phyloP scores from a whole-genome alignment of 306 rosid species.

The Psophocarpus tetragonolobus region DNA sequence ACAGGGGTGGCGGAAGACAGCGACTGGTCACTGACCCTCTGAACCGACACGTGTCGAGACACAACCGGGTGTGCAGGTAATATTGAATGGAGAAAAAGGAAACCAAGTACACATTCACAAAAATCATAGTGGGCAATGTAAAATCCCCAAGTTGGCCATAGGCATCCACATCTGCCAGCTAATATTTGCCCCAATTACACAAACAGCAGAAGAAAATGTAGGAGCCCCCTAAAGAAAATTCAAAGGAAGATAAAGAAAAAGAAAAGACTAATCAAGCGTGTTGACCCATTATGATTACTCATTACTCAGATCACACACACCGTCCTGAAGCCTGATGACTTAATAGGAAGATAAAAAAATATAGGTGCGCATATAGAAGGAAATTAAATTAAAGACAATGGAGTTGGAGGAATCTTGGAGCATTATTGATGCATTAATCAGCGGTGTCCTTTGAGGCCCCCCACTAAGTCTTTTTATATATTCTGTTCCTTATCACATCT shows the following conservation, averaged over 20 bases:
- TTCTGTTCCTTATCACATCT: constrained; percentile 8
- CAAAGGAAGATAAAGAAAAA: neutral
- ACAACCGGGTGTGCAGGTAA: constrained; percentile 23
- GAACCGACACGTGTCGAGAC: constrained; percentile 36
- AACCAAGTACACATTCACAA: constrained; percentile 4
- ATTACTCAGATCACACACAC: constrained; percentile 33
- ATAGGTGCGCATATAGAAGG: neutral
- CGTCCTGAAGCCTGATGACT: too few relatives aligned
- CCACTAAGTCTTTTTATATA: constrained; percentile 47
- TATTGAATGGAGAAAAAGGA: constrained; percentile 23
- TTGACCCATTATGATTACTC: constrained; percentile 39
- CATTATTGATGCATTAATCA: constrained; percentile 45
- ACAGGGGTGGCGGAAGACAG: constrained; percentile 37
- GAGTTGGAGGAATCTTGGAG: constrained; percentile 48
- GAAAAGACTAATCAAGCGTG: neutral
- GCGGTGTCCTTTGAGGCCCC: constrained; percentile 36
- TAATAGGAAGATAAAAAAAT: too few relatives aligned
- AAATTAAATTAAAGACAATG: neutral
- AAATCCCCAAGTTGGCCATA: constrained; percentile 23
- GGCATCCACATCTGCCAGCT: constrained; percentile 33
- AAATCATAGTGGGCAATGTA: neutral
- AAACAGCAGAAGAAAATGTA: neutral
- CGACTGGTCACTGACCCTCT: constrained; percentile 38
- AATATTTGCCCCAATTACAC: constrained; percentile 16
- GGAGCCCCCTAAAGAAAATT: neutral